Percentiles rank a stretch among this genome's conserved stretches.
These are phyloP conservation scores for Gracilaria gracilis DNA, from an alignment of 23 red algal species.

Conservation along the genomic window DNA sequence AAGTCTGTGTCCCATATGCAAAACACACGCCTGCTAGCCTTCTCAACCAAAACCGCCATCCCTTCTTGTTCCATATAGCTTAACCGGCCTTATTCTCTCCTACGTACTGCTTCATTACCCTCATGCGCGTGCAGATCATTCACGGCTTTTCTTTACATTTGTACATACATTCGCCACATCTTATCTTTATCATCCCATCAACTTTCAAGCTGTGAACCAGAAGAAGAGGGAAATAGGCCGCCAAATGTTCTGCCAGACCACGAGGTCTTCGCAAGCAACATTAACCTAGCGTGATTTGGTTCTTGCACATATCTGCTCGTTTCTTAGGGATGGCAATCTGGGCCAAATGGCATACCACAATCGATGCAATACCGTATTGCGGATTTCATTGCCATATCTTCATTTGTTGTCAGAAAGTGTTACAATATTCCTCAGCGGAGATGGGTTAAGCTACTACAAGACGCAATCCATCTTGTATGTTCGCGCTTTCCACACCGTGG, in stretches of 20 bases:
- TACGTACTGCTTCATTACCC: not conserved
- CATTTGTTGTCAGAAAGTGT: not conserved
- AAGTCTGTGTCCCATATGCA: slow-evolving; percentile 78
- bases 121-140: not conserved
- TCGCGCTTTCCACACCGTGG: not conserved
- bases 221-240: not conserved
- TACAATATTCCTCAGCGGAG: not conserved
- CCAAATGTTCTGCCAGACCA: not conserved
- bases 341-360: not conserved
- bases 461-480: not conserved
- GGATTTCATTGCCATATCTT: not conserved
- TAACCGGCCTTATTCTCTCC: not conserved
- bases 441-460: not conserved
- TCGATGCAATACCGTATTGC: not conserved
- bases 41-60: not conserved
- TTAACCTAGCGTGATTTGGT: not conserved
- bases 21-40: slow-evolving; percentile 46
- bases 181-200: slow-evolving; percentile 33
- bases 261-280: not conserved
- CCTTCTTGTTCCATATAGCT: not conserved
- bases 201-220: slow-evolving; percentile 31
- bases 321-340: not conserved
- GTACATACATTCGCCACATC: slow-evolving; percentile 69
- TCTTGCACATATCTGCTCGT: not conserved
- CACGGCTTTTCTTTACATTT: slow-evolving; percentile 30